Evolutionary conservation across 2,329 filamentous ascomycete genomes (phyloP).

Genomic region (Fusarium kyushuense): DNA sequence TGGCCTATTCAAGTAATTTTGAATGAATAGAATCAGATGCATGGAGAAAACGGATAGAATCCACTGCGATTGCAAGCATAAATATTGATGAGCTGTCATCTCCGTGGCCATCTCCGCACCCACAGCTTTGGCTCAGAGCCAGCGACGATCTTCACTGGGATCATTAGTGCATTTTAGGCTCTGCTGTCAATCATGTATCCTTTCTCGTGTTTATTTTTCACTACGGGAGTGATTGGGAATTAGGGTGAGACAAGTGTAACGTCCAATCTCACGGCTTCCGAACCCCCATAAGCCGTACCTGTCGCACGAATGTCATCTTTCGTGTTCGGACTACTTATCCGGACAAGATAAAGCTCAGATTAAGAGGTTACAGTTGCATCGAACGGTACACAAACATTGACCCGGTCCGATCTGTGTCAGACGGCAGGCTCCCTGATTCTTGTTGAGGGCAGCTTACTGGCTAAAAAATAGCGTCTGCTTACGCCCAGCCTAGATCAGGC

Average conservation of each 20-base stretch:
- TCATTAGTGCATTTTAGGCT: not conserved
- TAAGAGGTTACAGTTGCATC: not conserved
- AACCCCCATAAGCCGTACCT: not conserved
- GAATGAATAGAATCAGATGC: not conserved
- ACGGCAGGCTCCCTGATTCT: too few species aligned
- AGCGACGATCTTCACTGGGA: not conserved
- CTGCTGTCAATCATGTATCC: too few species aligned
- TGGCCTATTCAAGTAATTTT: conserved; percentile 28
- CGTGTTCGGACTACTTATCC: not conserved
- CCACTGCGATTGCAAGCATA: not conserved
- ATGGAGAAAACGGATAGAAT: not conserved
- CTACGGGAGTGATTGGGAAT: not conserved
- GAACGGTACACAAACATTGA: not conserved
- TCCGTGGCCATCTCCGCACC: not conserved
- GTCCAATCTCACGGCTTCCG: not conserved
- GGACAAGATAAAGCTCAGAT: not conserved
- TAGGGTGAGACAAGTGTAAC: not conserved
- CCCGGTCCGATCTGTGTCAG: not conserved
- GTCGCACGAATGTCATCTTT: not conserved
- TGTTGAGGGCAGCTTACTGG: not conserved
- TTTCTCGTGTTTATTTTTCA: not conserved
- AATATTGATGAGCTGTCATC: not conserved
- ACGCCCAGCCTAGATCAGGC: not conserved
- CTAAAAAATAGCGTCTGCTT: not conserved
- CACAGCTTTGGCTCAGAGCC: not conserved